Evolutionary conservation across 192 early-diverging fungal genomes (phyloP).

Genomic region (Entomortierella beljakovae): DNA sequence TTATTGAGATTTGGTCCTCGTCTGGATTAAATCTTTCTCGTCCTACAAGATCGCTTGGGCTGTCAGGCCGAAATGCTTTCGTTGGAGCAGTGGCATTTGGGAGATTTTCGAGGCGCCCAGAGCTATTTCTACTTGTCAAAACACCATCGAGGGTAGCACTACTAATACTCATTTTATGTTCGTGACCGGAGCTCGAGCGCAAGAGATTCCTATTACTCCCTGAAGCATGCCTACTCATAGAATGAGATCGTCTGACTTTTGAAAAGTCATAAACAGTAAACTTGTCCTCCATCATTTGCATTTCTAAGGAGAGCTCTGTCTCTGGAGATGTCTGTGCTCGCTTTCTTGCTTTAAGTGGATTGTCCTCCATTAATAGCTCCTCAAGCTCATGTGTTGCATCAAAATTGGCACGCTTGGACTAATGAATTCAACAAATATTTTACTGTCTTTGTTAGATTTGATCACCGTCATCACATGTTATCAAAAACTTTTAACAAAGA

Average conservation of each 20-base stretch:
- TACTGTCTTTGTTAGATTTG: too few relatives aligned
- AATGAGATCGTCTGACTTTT: conserved; percentile 57
- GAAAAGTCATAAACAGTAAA: conserved; percentile 80
- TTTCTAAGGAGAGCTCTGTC: conserved; percentile 63
- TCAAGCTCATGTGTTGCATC: conserved; percentile 97
- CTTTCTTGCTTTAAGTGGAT: conserved; percentile 87
- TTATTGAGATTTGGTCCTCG: conserved; percentile 36
- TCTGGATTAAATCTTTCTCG: conserved; percentile 46
- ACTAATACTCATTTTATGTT: conserved; percentile 21
- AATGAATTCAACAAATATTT: not conserved
- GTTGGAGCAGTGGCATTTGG: conserved; percentile 6
- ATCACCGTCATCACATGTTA: too few relatives aligned
- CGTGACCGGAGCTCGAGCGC: conserved; percentile 9
- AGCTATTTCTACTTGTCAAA: conserved; percentile 15
- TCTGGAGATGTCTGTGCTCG: conserved; percentile 57
- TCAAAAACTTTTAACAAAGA: not conserved
- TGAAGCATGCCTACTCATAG: conserved; percentile 5
- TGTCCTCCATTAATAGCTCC: conserved; percentile 96
- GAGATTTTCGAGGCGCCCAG: conserved; percentile 27
- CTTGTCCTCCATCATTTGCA: conserved; percentile 84
- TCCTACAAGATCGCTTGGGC: conserved; percentile 37
- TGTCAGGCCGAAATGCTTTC: conserved; percentile 22
- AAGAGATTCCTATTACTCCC: conserved; percentile 11
- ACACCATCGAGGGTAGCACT: conserved; percentile 25
- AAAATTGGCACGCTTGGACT: conserved; percentile 92